Percentiles rank a stretch among this genome's conserved stretches.
Evolutionary conservation across 768 basidiomycete genomes (phyloP).

Genomic region (Russula olivacea): DNA sequence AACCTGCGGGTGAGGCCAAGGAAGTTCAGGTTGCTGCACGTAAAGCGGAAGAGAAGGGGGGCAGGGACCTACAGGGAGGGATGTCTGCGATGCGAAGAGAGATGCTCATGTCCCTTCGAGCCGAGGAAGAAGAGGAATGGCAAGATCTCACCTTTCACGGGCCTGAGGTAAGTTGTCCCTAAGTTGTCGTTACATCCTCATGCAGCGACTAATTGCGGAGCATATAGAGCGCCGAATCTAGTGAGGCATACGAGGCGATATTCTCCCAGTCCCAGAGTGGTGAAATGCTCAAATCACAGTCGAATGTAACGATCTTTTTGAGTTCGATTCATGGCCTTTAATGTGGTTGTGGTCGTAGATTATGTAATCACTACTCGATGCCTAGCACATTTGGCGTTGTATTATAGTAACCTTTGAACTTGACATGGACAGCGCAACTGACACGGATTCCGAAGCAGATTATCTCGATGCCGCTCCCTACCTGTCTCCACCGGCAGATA

Average conservation of each 20-base stretch:
- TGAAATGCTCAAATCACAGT: slow-evolving; percentile 47
- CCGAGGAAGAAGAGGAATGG: slow-evolving; percentile 78
- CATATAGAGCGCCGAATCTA: slow-evolving; percentile 52
- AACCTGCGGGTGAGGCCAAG: slow-evolving; percentile 49
- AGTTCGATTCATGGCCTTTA: slow-evolving; percentile 29
- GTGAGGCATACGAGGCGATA: slow-evolving; percentile 50
- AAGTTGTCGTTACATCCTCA: not conserved
- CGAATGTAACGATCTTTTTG: slow-evolving; percentile 51
- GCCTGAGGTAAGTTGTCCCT: slow-evolving; percentile 46
- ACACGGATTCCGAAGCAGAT: slow-evolving; percentile 41
- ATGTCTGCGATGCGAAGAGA: slow-evolving; percentile 68
- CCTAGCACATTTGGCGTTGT: too few species aligned
- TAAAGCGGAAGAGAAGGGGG: slow-evolving; percentile 58
- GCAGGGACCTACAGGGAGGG: slow-evolving; percentile 50
- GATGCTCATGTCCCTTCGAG: slow-evolving; percentile 65
- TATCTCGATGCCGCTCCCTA: not conserved
- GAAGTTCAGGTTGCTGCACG: slow-evolving; percentile 76
- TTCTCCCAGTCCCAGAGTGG: slow-evolving; percentile 58
- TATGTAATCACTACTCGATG: slow-evolving; percentile 20
- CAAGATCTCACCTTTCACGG: slow-evolving; percentile 60
- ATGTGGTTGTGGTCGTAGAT: slow-evolving; percentile 2
- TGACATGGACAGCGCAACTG: slow-evolving; percentile 45
- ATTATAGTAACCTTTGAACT: not conserved
- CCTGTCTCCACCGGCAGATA: not conserved
- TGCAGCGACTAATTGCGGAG: slow-evolving; percentile 9